Evolutionary conservation across 768 basidiomycete species (phyloP), one percentile per base, ranked within the genome.

Genomic region (Suillus paluster): DNA sequence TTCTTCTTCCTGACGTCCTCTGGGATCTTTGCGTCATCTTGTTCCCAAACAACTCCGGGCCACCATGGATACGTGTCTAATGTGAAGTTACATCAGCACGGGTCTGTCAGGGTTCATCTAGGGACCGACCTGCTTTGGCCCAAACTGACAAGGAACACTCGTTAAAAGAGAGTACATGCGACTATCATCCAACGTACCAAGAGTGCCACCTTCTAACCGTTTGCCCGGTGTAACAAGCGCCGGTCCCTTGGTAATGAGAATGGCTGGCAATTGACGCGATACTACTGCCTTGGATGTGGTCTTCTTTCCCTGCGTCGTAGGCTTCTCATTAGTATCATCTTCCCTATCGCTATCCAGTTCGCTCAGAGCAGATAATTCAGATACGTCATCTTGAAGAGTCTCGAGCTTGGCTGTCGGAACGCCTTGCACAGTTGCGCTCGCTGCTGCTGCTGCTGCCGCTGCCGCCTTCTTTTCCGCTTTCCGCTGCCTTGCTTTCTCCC

Each of bases 51-150:
- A 10, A 91, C 86, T 10, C 89, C 95, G 44, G 95, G 92, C 88
- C 91, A 97, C 88, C 88, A 96, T 1, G 95, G 95, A 67, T 81
- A 95, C 0, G 87, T 83, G 39, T 79, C 92, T 93, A n/a, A 25
- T 62, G 30, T 54, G n/a, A 60, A 14, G 10, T 69, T 58, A 74
- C 59, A 7, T 34, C 17, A 36, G 5, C 2, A 4, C 9, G 17
- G 10, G 14, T 2, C 9, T 33, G 34, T 46, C 1, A 10, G 3
- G 27, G 19, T 27, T 30, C 33, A 49, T 19, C 7, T n/a, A 30
- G 17, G 17, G 14, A 66, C 86, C 63, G 66, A 89, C 89, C 79
- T 59, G 84, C 78, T 81, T 94, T 95, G 0, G 90, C 93, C 94
- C 94, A 96, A 1, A 95, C 94, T 93, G 57, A 23, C 57, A 53